phyloP scores from a whole-genome alignment of 768 basidiomycete genomes.

The Tulasnella sp. region DNA sequence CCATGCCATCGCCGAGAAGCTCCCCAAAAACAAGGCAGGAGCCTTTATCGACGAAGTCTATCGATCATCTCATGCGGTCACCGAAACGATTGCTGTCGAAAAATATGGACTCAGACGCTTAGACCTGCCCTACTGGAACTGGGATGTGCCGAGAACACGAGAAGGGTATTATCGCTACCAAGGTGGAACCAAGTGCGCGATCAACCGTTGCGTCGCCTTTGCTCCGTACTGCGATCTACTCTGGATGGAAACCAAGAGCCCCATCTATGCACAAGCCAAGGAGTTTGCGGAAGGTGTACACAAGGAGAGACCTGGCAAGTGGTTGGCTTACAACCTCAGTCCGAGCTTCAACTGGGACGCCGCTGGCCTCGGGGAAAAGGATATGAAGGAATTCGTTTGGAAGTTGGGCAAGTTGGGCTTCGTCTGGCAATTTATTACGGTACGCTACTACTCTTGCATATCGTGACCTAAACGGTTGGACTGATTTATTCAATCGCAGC shows the following conservation, averaged over 20 bases:
- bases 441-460: constrained; percentile 40
- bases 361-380: constrained; percentile 77
- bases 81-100: constrained; percentile 69
- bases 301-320: constrained; percentile 76
- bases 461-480: neutral
- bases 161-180: constrained; percentile 98
- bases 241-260: constrained; percentile 98
- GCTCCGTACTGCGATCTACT: constrained; percentile 89
- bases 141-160: constrained; percentile 89
- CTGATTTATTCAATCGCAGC: constrained; percentile 46
- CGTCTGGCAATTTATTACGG: constrained; percentile 99
- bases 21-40: constrained; percentile 41
- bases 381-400: constrained; percentile 90
- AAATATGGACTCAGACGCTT: constrained; percentile 64
- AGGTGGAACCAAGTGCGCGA: constrained; percentile 91
- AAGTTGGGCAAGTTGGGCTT: constrained; percentile 92
- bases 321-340: constrained; percentile 94
- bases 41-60: constrained; percentile 59
- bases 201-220: constrained; percentile 87
- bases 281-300: constrained; percentile 91
- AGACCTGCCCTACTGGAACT: constrained; percentile 80
- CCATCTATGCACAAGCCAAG: constrained; percentile 84
- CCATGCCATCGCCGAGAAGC: constrained; percentile 54
- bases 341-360: constrained; percentile 95
- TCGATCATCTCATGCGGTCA: constrained; percentile 63